Evolutionary conservation across 192 early-diverging fungal genomes (phyloP).

Genomic region (Linnemannia hyalina): DNA sequence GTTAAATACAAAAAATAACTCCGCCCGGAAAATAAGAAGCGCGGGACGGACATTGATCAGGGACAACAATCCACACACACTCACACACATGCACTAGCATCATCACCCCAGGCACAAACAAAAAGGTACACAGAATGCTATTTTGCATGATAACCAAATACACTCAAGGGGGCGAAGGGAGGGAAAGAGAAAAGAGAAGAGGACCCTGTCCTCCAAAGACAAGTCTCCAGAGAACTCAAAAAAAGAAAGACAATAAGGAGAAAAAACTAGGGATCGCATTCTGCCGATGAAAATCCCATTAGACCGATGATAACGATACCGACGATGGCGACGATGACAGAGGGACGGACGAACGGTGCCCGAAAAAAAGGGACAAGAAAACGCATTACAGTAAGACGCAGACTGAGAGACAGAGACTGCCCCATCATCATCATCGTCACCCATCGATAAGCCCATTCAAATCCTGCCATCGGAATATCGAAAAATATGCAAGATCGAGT

Average conservation of each 20-base stretch:
- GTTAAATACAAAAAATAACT: background rate
- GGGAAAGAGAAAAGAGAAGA: background rate
- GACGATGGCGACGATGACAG: background rate
- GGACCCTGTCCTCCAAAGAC: background rate
- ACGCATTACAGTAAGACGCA: background rate
- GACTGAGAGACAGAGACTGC: background rate
- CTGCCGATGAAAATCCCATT: background rate
- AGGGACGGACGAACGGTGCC: background rate
- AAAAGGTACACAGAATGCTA: background rate
- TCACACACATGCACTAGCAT: background rate
- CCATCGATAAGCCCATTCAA: background rate
- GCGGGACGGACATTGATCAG: background rate
- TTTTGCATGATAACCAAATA: conserved; percentile 1
- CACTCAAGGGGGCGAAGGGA: too few relatives aligned
- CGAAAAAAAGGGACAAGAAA: background rate
- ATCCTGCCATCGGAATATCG: background rate
- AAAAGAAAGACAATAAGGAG: background rate
- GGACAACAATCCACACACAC: background rate
- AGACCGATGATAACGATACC: background rate
- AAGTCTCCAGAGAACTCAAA: too few relatives aligned
- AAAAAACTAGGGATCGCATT: background rate
- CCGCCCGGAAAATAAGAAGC: background rate
- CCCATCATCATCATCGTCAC: background rate
- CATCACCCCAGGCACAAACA: too few relatives aligned
- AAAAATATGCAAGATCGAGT: background rate